Evolutionary conservation across 495 filamentous ascomycete genomes (phyloP), one percentile per base, ranked within the genome.

Genomic region (Penicillium malachiteum): DNA sequence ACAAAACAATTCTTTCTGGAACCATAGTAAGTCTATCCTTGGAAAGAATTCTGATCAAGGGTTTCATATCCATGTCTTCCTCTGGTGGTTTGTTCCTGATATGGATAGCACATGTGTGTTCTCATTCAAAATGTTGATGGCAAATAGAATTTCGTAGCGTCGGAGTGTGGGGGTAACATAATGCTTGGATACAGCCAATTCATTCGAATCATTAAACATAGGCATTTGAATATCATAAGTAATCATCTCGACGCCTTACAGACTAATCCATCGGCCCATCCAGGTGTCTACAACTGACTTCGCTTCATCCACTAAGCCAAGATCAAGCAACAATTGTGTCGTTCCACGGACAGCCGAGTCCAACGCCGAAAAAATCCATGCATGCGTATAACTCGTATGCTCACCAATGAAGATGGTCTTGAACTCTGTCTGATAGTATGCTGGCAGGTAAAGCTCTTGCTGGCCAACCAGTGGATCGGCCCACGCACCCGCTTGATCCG

Each of bases 331-430:
- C 50, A 88, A 56, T 62, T 89, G 86, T 13, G 84, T 80, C 7
- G 81, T 81, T 0, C 85, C 86, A 0, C 86, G 71, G 17, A 88
- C 83, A 0, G 83, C 86, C 16, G 81, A 84, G 64, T 89, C 86
- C 30, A 89, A 66, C 6, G 86, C 86, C 3, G 80, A 81, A 21
- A 84, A 83, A 44, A 89, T 87, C 86, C 86, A 89, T 5, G 85
- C 85, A 62, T 88, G 86, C n/a, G 86, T 88, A 67, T 86, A 88
- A 44, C 79, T 82, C 0, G 86, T 89, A 64, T 88, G 86, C 69
- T 89, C 86, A 13, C 86, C 86, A 5, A 88, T 73, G 48, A 88
- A 88, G 37, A 89, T 81, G 37, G 84, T 82, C 61, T 81, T 80
- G 40, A 80, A 77, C 63, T 88, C 83, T 0, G 86, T 88, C 66